Evolutionary conservation across 2,329 filamentous ascomycete species (phyloP), one percentile per base, ranked within the genome.

Genomic region (Teratosphaeria epicoccoides): DNA sequence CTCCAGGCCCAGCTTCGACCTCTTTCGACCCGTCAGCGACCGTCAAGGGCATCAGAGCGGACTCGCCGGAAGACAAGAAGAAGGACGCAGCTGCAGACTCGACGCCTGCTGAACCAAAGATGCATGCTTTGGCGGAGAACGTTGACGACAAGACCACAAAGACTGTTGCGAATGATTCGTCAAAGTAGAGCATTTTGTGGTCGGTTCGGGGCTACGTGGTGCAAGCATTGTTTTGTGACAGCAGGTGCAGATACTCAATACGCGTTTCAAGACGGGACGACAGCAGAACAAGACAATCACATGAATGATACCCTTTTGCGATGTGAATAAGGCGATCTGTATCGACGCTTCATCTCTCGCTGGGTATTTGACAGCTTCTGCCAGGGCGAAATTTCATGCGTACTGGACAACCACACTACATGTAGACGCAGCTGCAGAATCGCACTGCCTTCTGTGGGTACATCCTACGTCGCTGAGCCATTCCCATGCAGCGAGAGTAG

Each of bases 1-100:
- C 76, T 43, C 75, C 76, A 37, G 76, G 71, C 26, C 76, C 76
- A 9, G 22, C 20, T 46, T 52, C 50, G 12, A 52, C 51, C 24
- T 29, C 52, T 22, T 28, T 46, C 10, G 49, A 47, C 17, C 22
- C 49, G 14, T 44, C 48, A 10, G 43, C 44, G 25, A 47, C 52
- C 12, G 24, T 25, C 43, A 44, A 47, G 26, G 46, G 29, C 5
- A 24, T 26, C 22, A 24, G 28, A 24, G 23, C 51, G 33, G 51
- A 52, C 24, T 56, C 58, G 47, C 49, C 51, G 25, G 57, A 61
- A 43, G 53, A 59, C 33, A 68, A 67, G 50, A 69, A 70, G 47
- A 52, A 20, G 23, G 40, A 25, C 22, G n/a, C 11, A 6, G 37
- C 10, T 23, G 25, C 48, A 10, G 25, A 23, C 14, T 29, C 45